Conservation (phyloP, 1,284 basidiomycete genomes). For the Cryptococcus deneoformans region DNA sequence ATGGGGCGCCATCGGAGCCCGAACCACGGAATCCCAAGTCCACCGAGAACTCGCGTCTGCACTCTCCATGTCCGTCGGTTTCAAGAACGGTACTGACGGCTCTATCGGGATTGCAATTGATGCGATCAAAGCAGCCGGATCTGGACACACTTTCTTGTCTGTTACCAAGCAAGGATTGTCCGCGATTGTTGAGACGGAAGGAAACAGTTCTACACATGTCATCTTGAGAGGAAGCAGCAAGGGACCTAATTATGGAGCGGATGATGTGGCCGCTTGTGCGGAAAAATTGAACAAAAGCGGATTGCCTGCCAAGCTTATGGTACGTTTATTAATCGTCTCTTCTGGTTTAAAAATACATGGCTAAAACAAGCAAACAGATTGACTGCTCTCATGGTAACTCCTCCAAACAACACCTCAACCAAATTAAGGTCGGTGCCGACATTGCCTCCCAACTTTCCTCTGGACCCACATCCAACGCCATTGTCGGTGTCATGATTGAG, state of each 20-base stretch:
- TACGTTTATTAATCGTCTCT: conserved; percentile 52
- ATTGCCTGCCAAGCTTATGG: conserved; percentile 79
- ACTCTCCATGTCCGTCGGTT: conserved; percentile 83
- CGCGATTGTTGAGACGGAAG: conserved; percentile 83
- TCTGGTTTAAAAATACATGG: background rate
- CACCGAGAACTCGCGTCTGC: conserved; percentile 91
- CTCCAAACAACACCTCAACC: conserved; percentile 59
- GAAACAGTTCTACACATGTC: conserved; percentile 57
- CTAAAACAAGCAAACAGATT: conserved; percentile 55
- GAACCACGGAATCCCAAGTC: conserved; percentile 95
- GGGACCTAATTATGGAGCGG: conserved; percentile 79
- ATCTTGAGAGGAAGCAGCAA: conserved; percentile 83
- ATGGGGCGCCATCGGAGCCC: conserved; percentile 97
- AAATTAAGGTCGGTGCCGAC: conserved; percentile 55
- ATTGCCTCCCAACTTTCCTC: conserved; percentile 46
- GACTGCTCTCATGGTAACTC: conserved; percentile 83
- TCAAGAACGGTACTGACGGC: conserved; percentile 61
- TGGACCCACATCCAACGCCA: conserved; percentile 57
- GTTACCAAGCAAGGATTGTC: conserved; percentile 91
- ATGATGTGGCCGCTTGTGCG: conserved; percentile 73
- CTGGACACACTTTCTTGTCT: conserved; percentile 86
- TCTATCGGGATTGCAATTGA: conserved; percentile 82
- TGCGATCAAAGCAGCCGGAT: conserved; percentile 81
- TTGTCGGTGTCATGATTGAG: conserved; percentile 98
- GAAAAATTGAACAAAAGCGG: conserved; percentile 76